A percentile compares a stretch with the other conserved stretches of the same genome.
These are phyloP conservation scores for Backusella parvicylindrica DNA, from an alignment of 192 early-diverging fungal genomes.

Conservation along the genomic window DNA sequence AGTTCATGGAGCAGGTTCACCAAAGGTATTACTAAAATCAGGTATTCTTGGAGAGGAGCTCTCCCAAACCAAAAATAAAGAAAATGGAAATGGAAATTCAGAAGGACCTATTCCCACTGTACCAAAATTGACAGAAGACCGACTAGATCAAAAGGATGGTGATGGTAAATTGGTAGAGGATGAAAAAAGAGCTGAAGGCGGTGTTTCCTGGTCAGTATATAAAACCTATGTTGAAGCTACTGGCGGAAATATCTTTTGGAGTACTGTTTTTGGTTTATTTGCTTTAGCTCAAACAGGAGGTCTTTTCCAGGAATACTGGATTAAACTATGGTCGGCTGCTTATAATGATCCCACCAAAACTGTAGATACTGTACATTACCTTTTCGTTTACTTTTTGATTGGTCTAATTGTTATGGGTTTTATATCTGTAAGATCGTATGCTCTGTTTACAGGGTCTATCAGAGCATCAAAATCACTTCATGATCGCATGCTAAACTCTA, in stretches of 20 bases:
- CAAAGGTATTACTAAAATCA: background rate
- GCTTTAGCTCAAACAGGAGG: slow-evolving; percentile 32
- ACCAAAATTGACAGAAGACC: slow-evolving; percentile 28
- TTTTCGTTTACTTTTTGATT: slow-evolving; percentile 57
- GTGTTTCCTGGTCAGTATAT: slow-evolving; percentile 73
- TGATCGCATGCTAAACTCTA: slow-evolving; percentile 44
- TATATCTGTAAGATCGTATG: slow-evolving; percentile 35
- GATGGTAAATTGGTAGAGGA: slow-evolving; percentile 70
- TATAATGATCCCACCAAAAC: slow-evolving; percentile 19
- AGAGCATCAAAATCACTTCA: slow-evolving; percentile 57
- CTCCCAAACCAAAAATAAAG: background rate
- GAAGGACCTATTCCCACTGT: slow-evolving; percentile 35
- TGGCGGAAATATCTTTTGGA: slow-evolving; percentile 62
- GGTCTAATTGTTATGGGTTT: slow-evolving; percentile 42
- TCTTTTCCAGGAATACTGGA: slow-evolving; percentile 59
- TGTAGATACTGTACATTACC: slow-evolving; percentile 56
- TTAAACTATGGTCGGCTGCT: slow-evolving; percentile 54
- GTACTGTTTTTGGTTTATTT: slow-evolving; percentile 44
- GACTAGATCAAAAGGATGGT: slow-evolving; percentile 10
- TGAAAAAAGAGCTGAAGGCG: slow-evolving; percentile 80
- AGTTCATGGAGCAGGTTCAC: background rate
- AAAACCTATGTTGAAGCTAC: slow-evolving; percentile 68
- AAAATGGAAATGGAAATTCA: slow-evolving; percentile 34
- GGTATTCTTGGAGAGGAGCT: background rate
- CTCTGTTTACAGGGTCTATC: slow-evolving; percentile 46